A percentile compares a stretch with the other conserved stretches of the same genome.
Conservation (phyloP, 495 filamentous ascomycete species). For the Penicillium verhagenii region DNA sequence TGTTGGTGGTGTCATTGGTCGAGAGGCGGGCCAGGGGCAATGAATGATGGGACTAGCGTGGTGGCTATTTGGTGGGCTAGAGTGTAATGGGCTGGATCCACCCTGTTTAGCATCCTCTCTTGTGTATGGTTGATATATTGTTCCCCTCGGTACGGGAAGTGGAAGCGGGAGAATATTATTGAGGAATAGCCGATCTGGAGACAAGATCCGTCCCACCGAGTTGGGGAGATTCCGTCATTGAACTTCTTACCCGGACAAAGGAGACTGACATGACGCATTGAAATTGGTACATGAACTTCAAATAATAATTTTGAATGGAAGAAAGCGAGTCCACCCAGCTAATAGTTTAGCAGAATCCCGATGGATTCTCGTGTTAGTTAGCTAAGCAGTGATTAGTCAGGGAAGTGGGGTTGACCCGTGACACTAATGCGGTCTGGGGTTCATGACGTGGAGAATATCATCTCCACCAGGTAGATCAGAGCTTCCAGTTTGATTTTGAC, state of each 20-base stretch:
- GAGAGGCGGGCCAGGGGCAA: neutral
- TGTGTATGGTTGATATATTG: neutral
- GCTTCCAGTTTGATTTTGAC: too few relatives aligned
- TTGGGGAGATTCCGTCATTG: too few relatives aligned
- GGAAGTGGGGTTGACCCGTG: slow-evolving; percentile 23
- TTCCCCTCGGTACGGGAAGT: slow-evolving; percentile 8
- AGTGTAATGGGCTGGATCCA: neutral
- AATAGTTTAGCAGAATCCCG: slow-evolving; percentile 21
- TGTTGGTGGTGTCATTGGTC: slow-evolving; percentile 12
- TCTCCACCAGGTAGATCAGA: neutral
- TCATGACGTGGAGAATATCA: slow-evolving; percentile 5
- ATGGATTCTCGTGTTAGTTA: slow-evolving; percentile 31
- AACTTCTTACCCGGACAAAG: too few relatives aligned
- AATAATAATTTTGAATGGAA: too few relatives aligned
- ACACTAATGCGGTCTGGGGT: slow-evolving; percentile 11
- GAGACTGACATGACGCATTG: neutral
- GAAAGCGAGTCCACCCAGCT: too few relatives aligned
- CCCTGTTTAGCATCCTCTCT: neutral
- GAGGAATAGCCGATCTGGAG: slow-evolving; percentile 19
- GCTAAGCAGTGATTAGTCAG: slow-evolving; percentile 11
- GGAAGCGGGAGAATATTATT: slow-evolving; percentile 14
- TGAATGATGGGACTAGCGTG: neutral
- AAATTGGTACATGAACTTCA: neutral
- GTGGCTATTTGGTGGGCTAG: neutral
- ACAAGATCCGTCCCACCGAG: slow-evolving; percentile 1